Evolutionary conservation across 1,284 basidiomycete genomes (phyloP), one percentile per base, ranked within the genome.

Genomic region (Pseudomicrostroma phylloplanum): DNA sequence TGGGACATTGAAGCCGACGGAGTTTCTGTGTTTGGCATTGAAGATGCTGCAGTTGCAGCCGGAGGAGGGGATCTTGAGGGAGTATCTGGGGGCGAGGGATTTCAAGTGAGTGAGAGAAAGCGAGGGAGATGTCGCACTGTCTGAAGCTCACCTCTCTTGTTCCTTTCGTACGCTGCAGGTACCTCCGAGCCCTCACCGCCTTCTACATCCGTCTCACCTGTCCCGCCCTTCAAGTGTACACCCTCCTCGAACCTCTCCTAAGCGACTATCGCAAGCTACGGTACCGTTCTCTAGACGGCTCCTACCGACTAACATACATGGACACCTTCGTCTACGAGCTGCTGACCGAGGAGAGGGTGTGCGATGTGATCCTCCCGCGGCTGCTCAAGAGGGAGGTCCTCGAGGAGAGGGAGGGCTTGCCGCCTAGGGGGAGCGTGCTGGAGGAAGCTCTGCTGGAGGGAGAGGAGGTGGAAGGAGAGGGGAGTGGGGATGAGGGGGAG

Each of bases 11-110:
- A 63, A 68, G 0, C 73, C 74, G 0, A 74, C 68, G 1, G 67
- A 71, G 40, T 79, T 77, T 92, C 26, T 96, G 90, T 94, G 90
- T 77, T 83, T 99, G 25, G 85, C 93, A 30, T 83, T 96, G 69
- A 98, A 98, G 80, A 84, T 99, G 60, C 83, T 99, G 30, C 96
- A 98, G 81, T 88, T 99, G 55, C 94, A 98, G 77, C 96, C 96
- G 0, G 91, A 97, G 81, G 92, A 92, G 78, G 91, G 94, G 80
- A 97, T 98, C 65, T 80, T 98, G 55, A 81, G 96, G 4, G 96
- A 97, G 76, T 99, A 99, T 78, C 82, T 99, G 21, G 86, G 88
- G 64, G 92, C 91, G 1, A 91, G 94, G 65, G 94, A 98, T 78
- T 97, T 97, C 85, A 99, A 99, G 92, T 94, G 73, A 69, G 89